Base-by-base conservation (phyloP, 2,329 filamentous ascomycete species). In the Periconia macrospinosa region DNA sequence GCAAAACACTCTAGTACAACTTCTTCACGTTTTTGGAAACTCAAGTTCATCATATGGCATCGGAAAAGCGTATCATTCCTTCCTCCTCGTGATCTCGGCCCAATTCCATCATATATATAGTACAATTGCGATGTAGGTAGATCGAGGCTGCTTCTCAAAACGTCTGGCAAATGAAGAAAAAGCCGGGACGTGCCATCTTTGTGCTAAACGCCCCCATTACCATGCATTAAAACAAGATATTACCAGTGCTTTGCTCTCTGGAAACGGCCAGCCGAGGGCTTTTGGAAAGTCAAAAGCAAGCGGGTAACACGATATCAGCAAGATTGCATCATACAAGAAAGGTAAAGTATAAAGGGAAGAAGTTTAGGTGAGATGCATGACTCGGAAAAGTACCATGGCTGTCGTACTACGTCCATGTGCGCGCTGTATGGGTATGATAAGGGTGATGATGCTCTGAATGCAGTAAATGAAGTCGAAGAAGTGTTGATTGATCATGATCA, bases 291-390 rank as follows among this genome's bases (percentile, higher is more conserved):
- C 18, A 41, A 51, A 43, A 42, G 45, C 19, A 17, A 23, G 18
- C 44, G 41, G 20, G 15, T 30, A 7, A 23, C 37, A 30, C 11
- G 27, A 44, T 33, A 19, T 42, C 35, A 47, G 30, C n/a, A 42
- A 40, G 20, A 19, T 37, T 27, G n/a, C 35, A 52, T 57, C 45
- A 52, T 57, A 57, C 55, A 57, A 57, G 55, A 57, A 57, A 49
- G 41, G 47, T 47, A 53, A 55, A n/a, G 43, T 43, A 18, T 15
- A 46, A 30, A n/a, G 30, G 8, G 30, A 18, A 27, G 30, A 46
- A 42, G 30, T 23, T 30, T 47, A 44, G 48, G n/a, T 41, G 17
- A 50, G 17, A 44, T 44, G 35, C 44, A 50, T 42, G 23, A 18
- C 30, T 23, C n/a, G 23, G 17, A 33, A 35, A 19, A 49, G 23